A percentile compares a stretch with the other conserved stretches of the same genome.
These are phyloP conservation scores for Angomonas deanei DNA, from an alignment of 208 protist genomes.

Conservation along the genomic window DNA sequence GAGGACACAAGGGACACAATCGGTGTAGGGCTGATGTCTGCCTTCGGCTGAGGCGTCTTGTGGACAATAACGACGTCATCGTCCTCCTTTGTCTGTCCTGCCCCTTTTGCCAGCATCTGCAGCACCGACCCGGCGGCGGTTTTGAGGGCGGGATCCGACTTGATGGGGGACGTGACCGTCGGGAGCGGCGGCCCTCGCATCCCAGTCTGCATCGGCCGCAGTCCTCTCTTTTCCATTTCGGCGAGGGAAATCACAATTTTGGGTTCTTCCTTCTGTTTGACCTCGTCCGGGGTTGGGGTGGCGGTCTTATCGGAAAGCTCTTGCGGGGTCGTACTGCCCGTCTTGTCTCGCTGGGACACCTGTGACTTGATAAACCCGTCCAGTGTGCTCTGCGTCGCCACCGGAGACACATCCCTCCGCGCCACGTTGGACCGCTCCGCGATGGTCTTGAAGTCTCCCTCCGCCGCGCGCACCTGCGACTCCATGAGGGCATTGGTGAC, in stretches of 20 bases:
- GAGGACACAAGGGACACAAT: background rate
- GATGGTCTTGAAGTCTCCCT: conserved; percentile 22
- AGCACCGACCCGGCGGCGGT: conserved; percentile 1
- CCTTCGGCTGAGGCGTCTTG: background rate
- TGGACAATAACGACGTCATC: background rate
- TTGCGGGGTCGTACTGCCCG: background rate
- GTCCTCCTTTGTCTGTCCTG: background rate
- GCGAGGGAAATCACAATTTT: background rate
- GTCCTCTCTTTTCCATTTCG: background rate
- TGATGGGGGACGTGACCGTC: background rate
- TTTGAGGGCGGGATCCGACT: background rate
- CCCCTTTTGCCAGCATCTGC: conserved; percentile 1
- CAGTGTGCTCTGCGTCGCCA: conserved; percentile 35
- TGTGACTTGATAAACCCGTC: conserved; percentile 32
- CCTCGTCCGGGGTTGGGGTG: background rate
- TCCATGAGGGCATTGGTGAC: conserved; percentile 81
- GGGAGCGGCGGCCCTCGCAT: background rate
- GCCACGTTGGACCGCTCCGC: conserved; percentile 36
- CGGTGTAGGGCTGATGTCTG: background rate
- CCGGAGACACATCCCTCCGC: conserved; percentile 26
- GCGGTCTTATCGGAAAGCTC: too few relatives aligned
- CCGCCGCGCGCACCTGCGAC: conserved; percentile 16
- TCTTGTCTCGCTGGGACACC: background rate
- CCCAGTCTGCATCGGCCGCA: background rate
- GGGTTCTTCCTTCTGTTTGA: background rate